Conservation (phyloP, 2,329 filamentous ascomycete species). For the Pyrenophora tritici-repentis region DNA sequence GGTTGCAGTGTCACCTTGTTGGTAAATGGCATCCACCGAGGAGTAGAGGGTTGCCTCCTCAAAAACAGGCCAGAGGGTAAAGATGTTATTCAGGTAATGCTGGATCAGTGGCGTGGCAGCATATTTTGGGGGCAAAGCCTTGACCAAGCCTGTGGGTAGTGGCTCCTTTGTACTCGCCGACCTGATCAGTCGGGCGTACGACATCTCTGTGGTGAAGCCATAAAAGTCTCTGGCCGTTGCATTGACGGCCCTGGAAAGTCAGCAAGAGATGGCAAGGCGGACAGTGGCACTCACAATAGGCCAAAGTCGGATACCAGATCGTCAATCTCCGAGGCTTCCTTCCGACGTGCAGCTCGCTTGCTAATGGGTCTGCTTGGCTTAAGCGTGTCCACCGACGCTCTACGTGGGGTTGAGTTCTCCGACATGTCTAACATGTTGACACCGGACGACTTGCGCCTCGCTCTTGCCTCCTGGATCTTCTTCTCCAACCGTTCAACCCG, state of each 20-base stretch:
- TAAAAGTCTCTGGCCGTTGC: conserved; percentile 94
- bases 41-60: conserved; percentile 77
- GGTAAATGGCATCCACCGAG: conserved; percentile 81
- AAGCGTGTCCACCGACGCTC: conserved; percentile 44
- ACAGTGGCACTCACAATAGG: conserved; percentile 67
- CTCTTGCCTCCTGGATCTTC: conserved; percentile 68
- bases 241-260: conserved; percentile 71
- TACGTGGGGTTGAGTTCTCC: conserved; percentile 59
- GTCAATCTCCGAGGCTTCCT: conserved; percentile 85
- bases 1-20: conserved; percentile 65
- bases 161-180: conserved; percentile 79
- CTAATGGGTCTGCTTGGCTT: conserved; percentile 39
- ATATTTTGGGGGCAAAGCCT: conserved; percentile 72
- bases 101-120: conserved; percentile 72
- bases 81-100: conserved; percentile 83
- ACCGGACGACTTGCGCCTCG: conserved; percentile 73
- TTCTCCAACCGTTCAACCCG: conserved; percentile 86
- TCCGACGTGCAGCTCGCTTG: conserved; percentile 54
- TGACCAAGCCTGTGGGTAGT: conserved; percentile 64
- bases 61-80: conserved; percentile 80
- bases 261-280: background rate
- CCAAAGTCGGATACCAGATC: conserved; percentile 93
- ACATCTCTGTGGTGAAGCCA: conserved; percentile 84
- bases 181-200: conserved; percentile 85
- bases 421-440: conserved; percentile 65